phyloP scores from a whole-genome alignment of 768 basidiomycete genomes.

The Kwoniella botswanensis region DNA sequence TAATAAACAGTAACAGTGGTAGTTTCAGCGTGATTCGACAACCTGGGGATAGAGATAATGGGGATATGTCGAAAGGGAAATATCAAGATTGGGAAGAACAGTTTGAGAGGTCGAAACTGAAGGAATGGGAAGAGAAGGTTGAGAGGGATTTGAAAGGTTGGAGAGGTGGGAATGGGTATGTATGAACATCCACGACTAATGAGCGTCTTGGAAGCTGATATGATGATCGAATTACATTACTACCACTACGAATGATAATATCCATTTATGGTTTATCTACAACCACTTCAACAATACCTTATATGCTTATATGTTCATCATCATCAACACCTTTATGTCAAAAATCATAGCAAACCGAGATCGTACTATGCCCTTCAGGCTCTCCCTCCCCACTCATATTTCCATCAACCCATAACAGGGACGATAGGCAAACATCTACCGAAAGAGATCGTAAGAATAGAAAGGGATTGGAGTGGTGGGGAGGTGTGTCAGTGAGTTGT shows the following conservation, averaged over 20 bases:
- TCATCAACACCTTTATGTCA: no score
- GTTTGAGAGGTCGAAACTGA: slow-evolving; percentile 28
- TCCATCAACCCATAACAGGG: slow-evolving; percentile 78
- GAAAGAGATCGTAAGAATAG: slow-evolving; percentile 86
- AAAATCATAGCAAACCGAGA: slow-evolving; percentile 24
- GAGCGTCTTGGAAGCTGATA: no score
- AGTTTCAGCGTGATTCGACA: slow-evolving; percentile 23
- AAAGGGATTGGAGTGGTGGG: slow-evolving; percentile 88
- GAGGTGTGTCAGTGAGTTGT: slow-evolving; percentile 73
- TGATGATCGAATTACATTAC: no score
- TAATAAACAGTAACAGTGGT: background rate
- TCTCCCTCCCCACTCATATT: slow-evolving; percentile 58
- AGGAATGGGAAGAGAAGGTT: slow-evolving; percentile 36
- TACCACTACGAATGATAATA: no score
- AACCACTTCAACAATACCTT: no score
- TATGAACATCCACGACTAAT: background rate
- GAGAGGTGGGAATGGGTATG: slow-evolving; percentile 48
- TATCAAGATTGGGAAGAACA: slow-evolving; percentile 42
- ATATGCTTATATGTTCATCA: no score
- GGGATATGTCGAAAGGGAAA: background rate
- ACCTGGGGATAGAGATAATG: background rate
- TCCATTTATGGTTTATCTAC: no score
- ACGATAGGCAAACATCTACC: slow-evolving; percentile 88
- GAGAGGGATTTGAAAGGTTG: slow-evolving; percentile 41
- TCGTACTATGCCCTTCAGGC: slow-evolving; percentile 51